A percentile compares a stretch with the other conserved stretches of the same genome.
These are phyloP conservation scores for Ustilago loliicola DNA, from an alignment of 1,284 basidiomycete species.

Conservation along the genomic window DNA sequence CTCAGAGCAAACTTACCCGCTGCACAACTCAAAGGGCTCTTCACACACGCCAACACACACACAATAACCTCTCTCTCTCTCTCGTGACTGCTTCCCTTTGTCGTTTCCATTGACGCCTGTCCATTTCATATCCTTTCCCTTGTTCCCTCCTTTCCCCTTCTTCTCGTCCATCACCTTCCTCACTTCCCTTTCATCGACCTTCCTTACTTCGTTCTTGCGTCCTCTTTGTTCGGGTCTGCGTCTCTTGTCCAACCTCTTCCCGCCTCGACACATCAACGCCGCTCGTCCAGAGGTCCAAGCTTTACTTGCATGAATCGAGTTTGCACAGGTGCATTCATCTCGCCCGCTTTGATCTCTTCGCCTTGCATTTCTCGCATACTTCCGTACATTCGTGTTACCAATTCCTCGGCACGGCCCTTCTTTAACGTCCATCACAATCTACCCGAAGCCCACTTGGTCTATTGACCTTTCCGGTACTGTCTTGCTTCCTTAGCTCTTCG, in stretches of 20 bases:
- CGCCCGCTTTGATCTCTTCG: neutral
- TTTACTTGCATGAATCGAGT: neutral
- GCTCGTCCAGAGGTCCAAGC: slow-evolving; percentile 7
- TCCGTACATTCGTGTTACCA: neutral
- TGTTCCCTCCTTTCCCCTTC: neutral
- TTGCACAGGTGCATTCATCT: slow-evolving; percentile 9
- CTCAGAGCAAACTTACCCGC: neutral
- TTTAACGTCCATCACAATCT: neutral
- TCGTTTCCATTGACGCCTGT: neutral
- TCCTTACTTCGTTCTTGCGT: neutral
- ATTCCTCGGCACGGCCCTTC: neutral
- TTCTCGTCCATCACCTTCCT: neutral
- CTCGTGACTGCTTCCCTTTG: neutral
- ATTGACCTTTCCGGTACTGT: too few species aligned
- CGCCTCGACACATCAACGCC: neutral
- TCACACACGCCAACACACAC: neutral
- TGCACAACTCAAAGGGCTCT: neutral
- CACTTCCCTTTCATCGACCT: neutral
- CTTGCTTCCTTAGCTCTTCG: too few species aligned
- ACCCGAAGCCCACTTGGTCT: too few species aligned
- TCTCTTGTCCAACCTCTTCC: neutral
- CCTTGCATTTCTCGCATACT: neutral
- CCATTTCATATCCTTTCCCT: neutral
- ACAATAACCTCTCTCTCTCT: neutral
- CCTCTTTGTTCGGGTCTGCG: neutral